phyloP scores from a whole-genome alignment of 148 eudicot species.

The Amaranthus cruentus region DNA sequence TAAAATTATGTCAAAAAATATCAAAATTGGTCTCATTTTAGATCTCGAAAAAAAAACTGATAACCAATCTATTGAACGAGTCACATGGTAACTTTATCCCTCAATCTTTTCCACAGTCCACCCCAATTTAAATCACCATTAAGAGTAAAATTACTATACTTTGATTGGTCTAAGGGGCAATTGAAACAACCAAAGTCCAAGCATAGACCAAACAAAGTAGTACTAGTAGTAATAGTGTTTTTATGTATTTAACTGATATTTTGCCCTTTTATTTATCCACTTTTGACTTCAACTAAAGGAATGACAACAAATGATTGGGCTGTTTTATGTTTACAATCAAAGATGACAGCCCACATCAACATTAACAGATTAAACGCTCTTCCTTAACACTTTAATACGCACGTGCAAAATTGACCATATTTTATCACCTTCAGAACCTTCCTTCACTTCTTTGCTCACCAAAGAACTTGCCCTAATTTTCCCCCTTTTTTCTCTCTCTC shows the following conservation, averaged over 20 bases:
- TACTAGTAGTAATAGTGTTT: not conserved
- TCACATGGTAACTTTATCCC: no score
- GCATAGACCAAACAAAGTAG: not conserved
- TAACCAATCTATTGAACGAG: no score
- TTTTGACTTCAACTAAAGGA: not conserved
- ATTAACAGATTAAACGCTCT: not conserved
- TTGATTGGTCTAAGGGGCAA: not conserved
- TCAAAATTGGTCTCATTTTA: no score
- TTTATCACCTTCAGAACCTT: constrained; percentile 21
- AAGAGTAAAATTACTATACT: not conserved
- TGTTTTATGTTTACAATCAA: constrained; percentile 2
- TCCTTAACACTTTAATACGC: not conserved
- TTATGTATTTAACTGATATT: not conserved
- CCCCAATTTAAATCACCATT: no score
- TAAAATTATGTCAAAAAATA: no score
- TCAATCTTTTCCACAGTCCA: no score
- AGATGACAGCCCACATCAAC: constrained; percentile 3
- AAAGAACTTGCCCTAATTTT: constrained; percentile 3
- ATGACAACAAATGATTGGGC: constrained; percentile 22
- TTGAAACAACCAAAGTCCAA: not conserved
- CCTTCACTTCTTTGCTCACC: constrained; percentile 3
- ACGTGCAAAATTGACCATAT: constrained; percentile 22
- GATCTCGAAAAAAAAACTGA: no score
- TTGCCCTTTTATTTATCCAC: not conserved
- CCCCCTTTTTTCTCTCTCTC: constrained; percentile 15